Base-by-base conservation (phyloP, 192 early-diverging fungal genomes). In the Borealophlyctis nickersoniae region DNA sequence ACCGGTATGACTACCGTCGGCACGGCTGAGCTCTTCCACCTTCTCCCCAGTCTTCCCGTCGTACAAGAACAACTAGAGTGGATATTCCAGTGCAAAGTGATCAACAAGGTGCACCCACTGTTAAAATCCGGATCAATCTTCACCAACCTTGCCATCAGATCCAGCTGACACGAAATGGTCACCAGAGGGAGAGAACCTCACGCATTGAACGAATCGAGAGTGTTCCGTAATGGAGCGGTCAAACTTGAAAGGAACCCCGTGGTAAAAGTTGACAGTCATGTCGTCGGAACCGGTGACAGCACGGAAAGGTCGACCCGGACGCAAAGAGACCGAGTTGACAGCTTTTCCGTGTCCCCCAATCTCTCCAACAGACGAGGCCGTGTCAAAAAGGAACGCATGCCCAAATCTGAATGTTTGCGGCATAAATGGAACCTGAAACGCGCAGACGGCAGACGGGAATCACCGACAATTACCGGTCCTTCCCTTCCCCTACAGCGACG, bases 401-500 rank as follows among this genome's bases (percentile, higher is more conserved):
- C 89, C 95, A 63, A 88, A 94, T 52, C 90, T 90, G 60, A 2
- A 35, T 69, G 29, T 33, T 27, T 33, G 31, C 7, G 3, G n/a
- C n/a, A n/a, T n/a, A n/a, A n/a, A n/a, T n/a, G n/a, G n/a, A n/a
- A n/a, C n/a, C n/a, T n/a, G n/a, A n/a, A 30, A 60, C 66, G 1
- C 0, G 34, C 50, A 19, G 45, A 4, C 56, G 54, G 7, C 19
- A 27, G 22, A 52, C 14, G 14, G 58, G 26, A 59, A 9, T 14
- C 24, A 16, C 30, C n/a, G n/a, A n/a, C n/a, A n/a, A n/a, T 5
- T 81, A 88, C 80, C 76, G 77, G 66, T 92, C 92, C 71, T 86
- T 92, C 55, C 96, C 96, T 51, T 94, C 91, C 52, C 96, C 96
- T 2, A 95, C 96, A 24, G 90, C 96, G 72, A 98, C 87, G n/a